phyloP scores from a whole-genome alignment of 768 basidiomycete genomes.

The Pholiota molesta region DNA sequence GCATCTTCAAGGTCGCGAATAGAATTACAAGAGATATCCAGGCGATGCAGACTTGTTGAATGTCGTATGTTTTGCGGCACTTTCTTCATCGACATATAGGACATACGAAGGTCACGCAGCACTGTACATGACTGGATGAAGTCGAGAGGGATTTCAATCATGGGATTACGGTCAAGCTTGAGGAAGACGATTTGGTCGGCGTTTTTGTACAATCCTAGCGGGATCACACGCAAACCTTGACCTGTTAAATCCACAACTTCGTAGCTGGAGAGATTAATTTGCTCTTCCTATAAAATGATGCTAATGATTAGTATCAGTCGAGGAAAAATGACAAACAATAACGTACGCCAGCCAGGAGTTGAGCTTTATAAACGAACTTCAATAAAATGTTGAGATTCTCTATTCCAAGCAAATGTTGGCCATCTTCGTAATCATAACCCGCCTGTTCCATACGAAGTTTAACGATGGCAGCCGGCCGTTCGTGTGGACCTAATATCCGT shows the following conservation, averaged over 20 bases:
- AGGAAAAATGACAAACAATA: not conserved
- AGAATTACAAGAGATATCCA: slow-evolving; percentile 91
- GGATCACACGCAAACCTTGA: slow-evolving; percentile 83
- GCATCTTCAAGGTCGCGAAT: slow-evolving; percentile 90
- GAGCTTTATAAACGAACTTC: slow-evolving; percentile 88
- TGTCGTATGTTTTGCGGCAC: slow-evolving; percentile 85
- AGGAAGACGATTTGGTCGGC: slow-evolving; percentile 85
- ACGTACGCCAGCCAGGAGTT: slow-evolving; percentile 66
- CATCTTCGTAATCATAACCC: slow-evolving; percentile 84
- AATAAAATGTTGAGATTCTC: slow-evolving; percentile 85
- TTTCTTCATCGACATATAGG: slow-evolving; percentile 93
- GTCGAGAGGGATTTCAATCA: slow-evolving; percentile 95
- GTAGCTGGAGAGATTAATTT: slow-evolving; percentile 69
- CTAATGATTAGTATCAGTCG: not conserved
- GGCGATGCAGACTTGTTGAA: slow-evolving; percentile 68
- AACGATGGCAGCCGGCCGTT: slow-evolving; percentile 85
- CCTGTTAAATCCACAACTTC: slow-evolving; percentile 83
- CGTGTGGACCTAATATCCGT: slow-evolving; percentile 77
- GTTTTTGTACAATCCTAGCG: slow-evolving; percentile 81
- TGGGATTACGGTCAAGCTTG: slow-evolving; percentile 91
- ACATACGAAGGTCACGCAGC: slow-evolving; percentile 83
- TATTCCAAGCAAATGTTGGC: slow-evolving; percentile 71
- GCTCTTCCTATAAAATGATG: slow-evolving; percentile 54
- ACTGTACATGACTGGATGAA: slow-evolving; percentile 89
- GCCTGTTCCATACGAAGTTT: slow-evolving; percentile 84